Evolutionary conservation across 2,329 filamentous ascomycete species (phyloP).

Genomic region (Xylariaceae sp.): DNA sequence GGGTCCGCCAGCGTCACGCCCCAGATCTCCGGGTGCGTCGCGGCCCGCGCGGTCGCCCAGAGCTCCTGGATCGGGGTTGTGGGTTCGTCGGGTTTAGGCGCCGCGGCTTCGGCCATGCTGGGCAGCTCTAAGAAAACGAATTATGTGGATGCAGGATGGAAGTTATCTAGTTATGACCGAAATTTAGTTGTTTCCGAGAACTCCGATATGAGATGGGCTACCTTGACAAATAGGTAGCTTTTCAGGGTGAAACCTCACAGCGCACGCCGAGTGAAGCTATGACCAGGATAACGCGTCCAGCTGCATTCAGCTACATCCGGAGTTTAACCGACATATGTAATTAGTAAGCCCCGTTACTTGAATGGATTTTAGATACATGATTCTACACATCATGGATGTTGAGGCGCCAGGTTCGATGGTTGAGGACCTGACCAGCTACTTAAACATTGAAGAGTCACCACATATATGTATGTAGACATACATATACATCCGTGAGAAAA

Average conservation of each 20-base stretch:
- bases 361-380: neutral
- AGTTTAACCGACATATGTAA: conserved; percentile 14
- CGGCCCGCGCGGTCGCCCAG: conserved; percentile 32
- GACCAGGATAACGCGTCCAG: conserved; percentile 1
- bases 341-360: neutral
- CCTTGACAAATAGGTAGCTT: conserved; percentile 8
- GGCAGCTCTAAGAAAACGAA: neutral
- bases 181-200: neutral
- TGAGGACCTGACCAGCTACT: conserved; percentile 6
- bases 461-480: too few relatives aligned
- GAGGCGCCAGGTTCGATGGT: neutral
- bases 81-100: conserved; percentile 31
- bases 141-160: neutral
- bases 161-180: neutral
- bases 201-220: conserved; percentile 5
- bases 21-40: conserved; percentile 78
- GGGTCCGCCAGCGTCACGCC: conserved; percentile 68
- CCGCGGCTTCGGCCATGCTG: conserved; percentile 21
- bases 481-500: conserved; percentile 1
- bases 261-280: neutral
- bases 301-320: conserved; percentile 6
- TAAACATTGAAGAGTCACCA: too few relatives aligned
- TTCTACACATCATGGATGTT: too few relatives aligned
- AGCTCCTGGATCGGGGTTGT: conserved; percentile 36
- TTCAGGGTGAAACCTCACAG: neutral